Evolutionary conservation across 2,329 filamentous ascomycete genomes (phyloP).

Genomic region (Camillea tinctor): DNA sequence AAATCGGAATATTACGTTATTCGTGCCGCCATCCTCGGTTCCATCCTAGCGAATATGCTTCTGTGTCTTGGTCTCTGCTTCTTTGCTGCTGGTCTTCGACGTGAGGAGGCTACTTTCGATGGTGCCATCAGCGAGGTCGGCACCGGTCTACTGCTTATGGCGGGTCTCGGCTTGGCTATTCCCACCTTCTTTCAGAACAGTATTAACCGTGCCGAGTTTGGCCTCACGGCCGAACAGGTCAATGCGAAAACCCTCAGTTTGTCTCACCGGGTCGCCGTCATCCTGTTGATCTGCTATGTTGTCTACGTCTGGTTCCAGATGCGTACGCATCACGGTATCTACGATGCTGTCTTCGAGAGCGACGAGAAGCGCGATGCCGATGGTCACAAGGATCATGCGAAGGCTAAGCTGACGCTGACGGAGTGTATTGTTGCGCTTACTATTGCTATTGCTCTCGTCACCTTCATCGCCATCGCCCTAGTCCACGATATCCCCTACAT

Average conservation of each 20-base stretch:
- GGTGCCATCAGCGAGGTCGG: slow-evolving; percentile 77
- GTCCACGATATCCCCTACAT: slow-evolving; percentile 69
- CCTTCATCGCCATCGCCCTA: slow-evolving; percentile 70
- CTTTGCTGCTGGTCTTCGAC: slow-evolving; percentile 68
- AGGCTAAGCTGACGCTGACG: slow-evolving; percentile 70
- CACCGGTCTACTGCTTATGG: slow-evolving; percentile 72
- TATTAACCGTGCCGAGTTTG: slow-evolving; percentile 31
- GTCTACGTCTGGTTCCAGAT: slow-evolving; percentile 72
- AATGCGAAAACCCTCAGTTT: slow-evolving; percentile 57
- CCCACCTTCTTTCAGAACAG: slow-evolving; percentile 57
- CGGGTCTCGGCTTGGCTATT: slow-evolving; percentile 53
- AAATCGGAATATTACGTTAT: slow-evolving; percentile 64
- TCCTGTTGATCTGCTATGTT: slow-evolving; percentile 67
- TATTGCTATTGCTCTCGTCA: slow-evolving; percentile 66
- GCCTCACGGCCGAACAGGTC: slow-evolving; percentile 40
- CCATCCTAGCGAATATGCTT: slow-evolving; percentile 77
- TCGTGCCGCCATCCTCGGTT: slow-evolving; percentile 79
- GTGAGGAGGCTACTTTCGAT: slow-evolving; percentile 69
- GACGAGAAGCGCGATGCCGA: slow-evolving; percentile 70
- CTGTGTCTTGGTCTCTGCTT: slow-evolving; percentile 80
- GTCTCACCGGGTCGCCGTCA: slow-evolving; percentile 67
- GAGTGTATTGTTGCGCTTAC: slow-evolving; percentile 67
- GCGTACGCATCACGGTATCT: slow-evolving; percentile 74
- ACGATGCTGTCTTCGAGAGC: slow-evolving; percentile 68
- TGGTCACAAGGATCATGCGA: slow-evolving; percentile 55